A percentile compares a stretch with the other conserved stretches of the same genome.
Evolutionary conservation across 305 asterid species (phyloP).

Genomic region (Rubia balearica): DNA sequence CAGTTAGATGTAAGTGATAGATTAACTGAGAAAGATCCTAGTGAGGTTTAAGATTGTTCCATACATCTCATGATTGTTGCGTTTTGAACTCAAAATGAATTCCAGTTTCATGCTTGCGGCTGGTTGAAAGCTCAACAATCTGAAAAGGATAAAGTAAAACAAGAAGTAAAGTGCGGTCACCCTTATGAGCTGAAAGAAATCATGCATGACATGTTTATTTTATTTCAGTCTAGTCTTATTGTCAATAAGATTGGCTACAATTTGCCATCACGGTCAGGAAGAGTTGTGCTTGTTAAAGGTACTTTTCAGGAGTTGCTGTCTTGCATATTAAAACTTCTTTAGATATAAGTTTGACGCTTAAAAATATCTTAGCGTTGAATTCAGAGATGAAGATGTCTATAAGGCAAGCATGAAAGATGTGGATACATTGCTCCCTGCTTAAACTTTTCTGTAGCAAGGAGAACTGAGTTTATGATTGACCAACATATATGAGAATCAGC

Average conservation of each 20-base stretch:
- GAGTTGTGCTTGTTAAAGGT: neutral
- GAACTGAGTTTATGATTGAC: neutral
- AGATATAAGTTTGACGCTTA: neutral
- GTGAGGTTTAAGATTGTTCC: neutral
- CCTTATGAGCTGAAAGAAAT: neutral
- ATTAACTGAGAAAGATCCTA: neutral
- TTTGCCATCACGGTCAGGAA: neutral
- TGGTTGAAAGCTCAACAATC: slow-evolving; percentile 7
- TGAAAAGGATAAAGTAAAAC: neutral
- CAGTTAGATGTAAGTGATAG: neutral
- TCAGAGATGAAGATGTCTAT: neutral
- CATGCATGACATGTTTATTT: neutral
- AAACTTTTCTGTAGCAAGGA: neutral
- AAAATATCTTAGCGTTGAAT: neutral
- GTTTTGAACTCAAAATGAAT: neutral
- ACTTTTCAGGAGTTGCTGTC: neutral
- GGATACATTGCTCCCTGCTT: neutral
- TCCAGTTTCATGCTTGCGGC: neutral
- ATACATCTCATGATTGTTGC: neutral
- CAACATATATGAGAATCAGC: neutral
- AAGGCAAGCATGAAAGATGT: neutral
- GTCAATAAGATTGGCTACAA: neutral
- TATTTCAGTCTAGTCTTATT: neutral
- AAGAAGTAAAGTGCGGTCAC: neutral
- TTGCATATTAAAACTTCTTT: neutral